These are phyloP conservation scores for Aspergillus caelatus DNA, from an alignment of 2,329 filamentous ascomycete genomes.

Conservation along the genomic window DNA sequence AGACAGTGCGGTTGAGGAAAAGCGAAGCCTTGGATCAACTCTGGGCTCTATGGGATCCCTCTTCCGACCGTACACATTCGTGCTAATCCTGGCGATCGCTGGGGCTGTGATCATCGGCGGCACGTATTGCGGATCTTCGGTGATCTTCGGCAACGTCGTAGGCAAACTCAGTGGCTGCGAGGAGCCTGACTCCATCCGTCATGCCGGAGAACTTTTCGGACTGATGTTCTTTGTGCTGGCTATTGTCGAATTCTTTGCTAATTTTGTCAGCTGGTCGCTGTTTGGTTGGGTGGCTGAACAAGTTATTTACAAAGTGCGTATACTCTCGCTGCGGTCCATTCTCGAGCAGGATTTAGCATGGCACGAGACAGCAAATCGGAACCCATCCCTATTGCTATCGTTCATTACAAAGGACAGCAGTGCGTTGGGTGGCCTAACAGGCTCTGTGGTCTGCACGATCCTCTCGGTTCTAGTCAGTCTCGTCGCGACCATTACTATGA, in stretches of 20 bases:
- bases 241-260: conserved; percentile 62
- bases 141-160: conserved; percentile 64
- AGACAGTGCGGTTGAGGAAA: conserved; percentile 14
- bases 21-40: conserved; percentile 31
- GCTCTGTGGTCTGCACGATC: conserved; percentile 70
- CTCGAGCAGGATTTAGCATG: conserved; percentile 69
- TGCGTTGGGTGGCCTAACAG: conserved; percentile 68
- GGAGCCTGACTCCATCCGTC: conserved; percentile 57
- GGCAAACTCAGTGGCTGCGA: conserved; percentile 60
- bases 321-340: conserved; percentile 66
- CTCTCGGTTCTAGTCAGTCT: conserved; percentile 71
- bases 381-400: conserved; percentile 63
- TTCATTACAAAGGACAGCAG: conserved; percentile 71
- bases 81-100: conserved; percentile 53
- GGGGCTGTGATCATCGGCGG: conserved; percentile 58
- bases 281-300: conserved; percentile 66
- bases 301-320: conserved; percentile 64
- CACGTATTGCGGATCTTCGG: conserved; percentile 60
- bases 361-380: conserved; percentile 68
- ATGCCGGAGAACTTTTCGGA: conserved; percentile 56
- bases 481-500: conserved; percentile 67
- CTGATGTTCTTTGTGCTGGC: conserved; percentile 65
- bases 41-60: conserved; percentile 17
- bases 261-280: conserved; percentile 60
- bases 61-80: conserved; percentile 43